Percentiles rank a stretch among this genome's conserved stretches.
These are phyloP conservation scores for Paxillus ammoniavirescens DNA, from an alignment of 768 basidiomycete genomes.

Conservation along the genomic window DNA sequence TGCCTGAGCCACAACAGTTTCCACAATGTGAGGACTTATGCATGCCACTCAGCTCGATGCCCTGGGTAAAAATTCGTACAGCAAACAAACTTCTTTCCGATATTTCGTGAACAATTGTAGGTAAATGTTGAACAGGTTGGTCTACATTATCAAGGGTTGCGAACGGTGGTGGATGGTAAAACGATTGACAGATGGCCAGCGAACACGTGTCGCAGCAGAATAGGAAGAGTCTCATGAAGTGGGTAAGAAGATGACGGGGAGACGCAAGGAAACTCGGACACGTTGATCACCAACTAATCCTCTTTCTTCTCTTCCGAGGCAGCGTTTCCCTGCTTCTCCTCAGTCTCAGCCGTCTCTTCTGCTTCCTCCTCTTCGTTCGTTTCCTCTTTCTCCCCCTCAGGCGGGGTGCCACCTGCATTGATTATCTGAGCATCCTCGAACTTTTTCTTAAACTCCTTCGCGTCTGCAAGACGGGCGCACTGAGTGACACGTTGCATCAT, in stretches of 20 bases:
- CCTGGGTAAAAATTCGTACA: not conserved
- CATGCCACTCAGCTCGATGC: not conserved
- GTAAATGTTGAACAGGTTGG: constrained; percentile 24
- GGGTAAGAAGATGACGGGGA: constrained; percentile 3
- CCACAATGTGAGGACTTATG: not conserved
- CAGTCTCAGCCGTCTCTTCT: constrained; percentile 28
- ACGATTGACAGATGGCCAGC: constrained; percentile 5
- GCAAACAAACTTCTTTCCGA: constrained; percentile 12
- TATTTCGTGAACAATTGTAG: constrained; percentile 27
- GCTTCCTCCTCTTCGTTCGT: constrained; percentile 24
- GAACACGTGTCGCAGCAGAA: constrained; percentile 8
- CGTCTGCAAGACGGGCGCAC: constrained; percentile 58
- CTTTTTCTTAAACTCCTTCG: constrained; percentile 80
- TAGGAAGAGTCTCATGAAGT: constrained; percentile 9
- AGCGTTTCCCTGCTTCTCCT: constrained; percentile 14
- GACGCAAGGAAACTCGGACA: constrained; percentile 4
- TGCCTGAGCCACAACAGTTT: not conserved
- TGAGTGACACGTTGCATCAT: constrained; percentile 2
- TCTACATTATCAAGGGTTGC: constrained; percentile 29
- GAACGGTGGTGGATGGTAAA: constrained; percentile 11
- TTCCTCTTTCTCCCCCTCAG: constrained; percentile 23
- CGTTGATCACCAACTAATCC: constrained; percentile 11
- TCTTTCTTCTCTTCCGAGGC: constrained; percentile 37
- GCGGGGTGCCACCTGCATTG: constrained; percentile 43
- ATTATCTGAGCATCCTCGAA: constrained; percentile 83